Evolutionary conservation across 2,329 filamentous ascomycete genomes (phyloP).

Genomic region (Ascochyta rabiei): DNA sequence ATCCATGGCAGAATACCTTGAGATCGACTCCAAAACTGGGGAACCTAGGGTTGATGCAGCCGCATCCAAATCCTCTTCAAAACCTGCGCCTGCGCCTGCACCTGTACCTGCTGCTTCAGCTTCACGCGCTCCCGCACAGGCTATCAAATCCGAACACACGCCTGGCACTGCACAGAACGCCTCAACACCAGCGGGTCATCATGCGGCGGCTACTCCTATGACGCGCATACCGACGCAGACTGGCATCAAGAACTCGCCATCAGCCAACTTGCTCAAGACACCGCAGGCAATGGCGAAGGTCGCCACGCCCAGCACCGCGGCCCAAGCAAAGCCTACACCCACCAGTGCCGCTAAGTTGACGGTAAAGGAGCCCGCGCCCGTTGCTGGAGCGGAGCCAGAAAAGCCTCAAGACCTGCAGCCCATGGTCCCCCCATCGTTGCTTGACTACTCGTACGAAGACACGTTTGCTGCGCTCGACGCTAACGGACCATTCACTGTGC

Average conservation of each 20-base stretch:
- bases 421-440: slow-evolving; percentile 34
- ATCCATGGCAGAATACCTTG: slow-evolving; percentile 58
- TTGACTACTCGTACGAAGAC: slow-evolving; percentile 44
- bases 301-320: slow-evolving; percentile 41
- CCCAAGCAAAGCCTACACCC: slow-evolving; percentile 42
- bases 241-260: slow-evolving; percentile 47
- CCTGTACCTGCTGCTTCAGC: slow-evolving; percentile 15
- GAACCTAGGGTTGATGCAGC: slow-evolving; percentile 36
- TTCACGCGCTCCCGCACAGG: slow-evolving; percentile 32
- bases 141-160: slow-evolving; percentile 44
- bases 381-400: slow-evolving; percentile 22
- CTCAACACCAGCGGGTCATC: slow-evolving; percentile 43
- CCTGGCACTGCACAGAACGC: slow-evolving; percentile 39
- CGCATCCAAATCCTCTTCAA: slow-evolving; percentile 29
- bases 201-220: slow-evolving; percentile 45
- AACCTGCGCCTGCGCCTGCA: slow-evolving; percentile 27
- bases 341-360: slow-evolving; percentile 31
- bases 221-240: slow-evolving; percentile 46
- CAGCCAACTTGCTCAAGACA: slow-evolving; percentile 47
- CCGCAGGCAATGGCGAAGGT: slow-evolving; percentile 44
- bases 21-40: slow-evolving; percentile 55
- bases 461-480: slow-evolving; percentile 42
- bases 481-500: slow-evolving; percentile 38
- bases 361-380: slow-evolving; percentile 34
- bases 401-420: slow-evolving; percentile 34